Conservation (phyloP, 2,329 filamentous ascomycete species). For the Calcarisporium arbuscula region DNA sequence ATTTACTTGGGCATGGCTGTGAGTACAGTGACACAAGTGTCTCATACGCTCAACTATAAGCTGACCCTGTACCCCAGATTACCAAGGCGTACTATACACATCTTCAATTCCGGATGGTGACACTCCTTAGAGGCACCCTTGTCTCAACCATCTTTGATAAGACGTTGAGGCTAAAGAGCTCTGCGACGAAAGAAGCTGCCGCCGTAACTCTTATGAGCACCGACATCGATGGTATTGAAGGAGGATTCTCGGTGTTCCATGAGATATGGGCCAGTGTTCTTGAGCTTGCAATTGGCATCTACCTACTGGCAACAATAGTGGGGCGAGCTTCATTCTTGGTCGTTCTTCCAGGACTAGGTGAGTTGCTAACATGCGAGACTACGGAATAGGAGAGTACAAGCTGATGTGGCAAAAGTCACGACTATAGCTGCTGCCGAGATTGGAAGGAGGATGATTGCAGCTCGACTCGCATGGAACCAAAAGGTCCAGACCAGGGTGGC, state of each 20-base stretch:
- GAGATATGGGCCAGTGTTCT: slow-evolving; percentile 28
- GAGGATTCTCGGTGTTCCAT: slow-evolving; percentile 18
- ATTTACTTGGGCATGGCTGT: slow-evolving; percentile 37
- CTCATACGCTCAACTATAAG: no score
- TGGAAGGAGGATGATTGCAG: background rate
- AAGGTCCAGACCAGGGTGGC: background rate
- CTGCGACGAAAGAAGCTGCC: slow-evolving; percentile 23
- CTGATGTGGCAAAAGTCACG: background rate
- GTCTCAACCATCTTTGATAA: slow-evolving; percentile 43
- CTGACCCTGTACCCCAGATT: slow-evolving; percentile 19
- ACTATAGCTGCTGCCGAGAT: background rate
- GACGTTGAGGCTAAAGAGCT: slow-evolving; percentile 24
- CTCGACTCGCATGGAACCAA: background rate
- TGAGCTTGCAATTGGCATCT: background rate
- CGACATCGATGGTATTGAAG: slow-evolving; percentile 30
- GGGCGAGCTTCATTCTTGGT: background rate
- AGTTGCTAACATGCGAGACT: background rate
- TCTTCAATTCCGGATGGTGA: slow-evolving; percentile 22
- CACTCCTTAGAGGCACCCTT: slow-evolving; percentile 24
- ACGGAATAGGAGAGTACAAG: background rate
- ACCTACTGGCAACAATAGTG: background rate
- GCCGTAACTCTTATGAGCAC: slow-evolving; percentile 38
- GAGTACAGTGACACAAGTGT: no score
- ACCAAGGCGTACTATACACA: slow-evolving; percentile 20
- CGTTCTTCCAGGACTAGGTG: slow-evolving; percentile 9